Evolutionary conservation across 2,329 filamentous ascomycete species (phyloP).

Genomic region (Cladophialophora chaetospira): DNA sequence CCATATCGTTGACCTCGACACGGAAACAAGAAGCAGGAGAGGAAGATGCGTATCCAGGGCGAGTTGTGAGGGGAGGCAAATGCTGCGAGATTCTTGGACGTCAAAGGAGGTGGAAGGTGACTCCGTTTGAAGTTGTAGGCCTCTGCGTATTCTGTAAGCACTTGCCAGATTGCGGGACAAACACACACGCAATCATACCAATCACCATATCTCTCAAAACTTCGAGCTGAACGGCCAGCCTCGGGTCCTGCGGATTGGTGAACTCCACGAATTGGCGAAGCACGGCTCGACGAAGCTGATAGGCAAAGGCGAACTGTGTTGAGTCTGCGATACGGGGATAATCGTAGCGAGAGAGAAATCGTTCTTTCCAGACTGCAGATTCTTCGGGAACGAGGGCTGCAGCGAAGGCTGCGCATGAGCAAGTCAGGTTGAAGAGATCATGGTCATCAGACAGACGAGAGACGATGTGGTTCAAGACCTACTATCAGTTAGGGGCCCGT

Average conservation of each 20-base stretch:
- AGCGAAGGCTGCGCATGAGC: conserved; percentile 35
- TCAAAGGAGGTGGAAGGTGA: conserved; percentile 17
- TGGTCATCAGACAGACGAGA: conserved; percentile 30
- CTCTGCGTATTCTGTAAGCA: conserved; percentile 15
- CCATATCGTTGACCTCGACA: conserved; percentile 15
- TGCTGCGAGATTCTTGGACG: conserved; percentile 29
- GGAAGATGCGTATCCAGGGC: conserved; percentile 28
- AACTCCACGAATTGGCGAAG: conserved; percentile 38
- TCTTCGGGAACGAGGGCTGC: conserved; percentile 33
- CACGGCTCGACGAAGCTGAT: conserved; percentile 41
- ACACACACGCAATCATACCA: conserved; percentile 18
- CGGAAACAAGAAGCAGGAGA: conserved; percentile 26
- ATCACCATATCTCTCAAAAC: conserved; percentile 33
- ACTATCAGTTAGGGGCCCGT: neutral
- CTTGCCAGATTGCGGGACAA: neutral
- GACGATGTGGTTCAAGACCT: conserved; percentile 30
- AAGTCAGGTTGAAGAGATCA: conserved; percentile 38
- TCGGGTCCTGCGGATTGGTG: conserved; percentile 32
- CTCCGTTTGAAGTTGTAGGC: conserved; percentile 19
- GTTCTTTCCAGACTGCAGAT: conserved; percentile 40
- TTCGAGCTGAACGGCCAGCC: conserved; percentile 37
- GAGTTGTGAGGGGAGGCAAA: conserved; percentile 25
- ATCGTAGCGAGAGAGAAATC: conserved; percentile 41
- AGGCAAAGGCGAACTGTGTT: conserved; percentile 38
- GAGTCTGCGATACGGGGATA: conserved; percentile 30